Base-by-base conservation (phyloP, 495 filamentous ascomycete species). In the Durotheca rogersii region DNA sequence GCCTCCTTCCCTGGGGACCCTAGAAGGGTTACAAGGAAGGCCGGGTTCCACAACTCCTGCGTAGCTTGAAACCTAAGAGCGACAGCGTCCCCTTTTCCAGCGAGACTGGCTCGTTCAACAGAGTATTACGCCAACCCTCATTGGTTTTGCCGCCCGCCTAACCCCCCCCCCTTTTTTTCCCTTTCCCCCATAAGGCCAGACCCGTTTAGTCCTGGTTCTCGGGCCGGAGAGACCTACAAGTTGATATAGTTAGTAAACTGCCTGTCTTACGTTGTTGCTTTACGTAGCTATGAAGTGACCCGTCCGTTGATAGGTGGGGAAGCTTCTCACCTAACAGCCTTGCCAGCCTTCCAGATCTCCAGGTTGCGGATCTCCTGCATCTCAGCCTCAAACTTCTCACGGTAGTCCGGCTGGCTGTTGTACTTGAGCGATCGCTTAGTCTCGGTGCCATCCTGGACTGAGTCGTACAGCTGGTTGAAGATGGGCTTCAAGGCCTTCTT, bases 311-410 rank as follows among this genome's bases (percentile, higher is more conserved):
- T n/a, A 6, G 21, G n/a, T 16, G 1, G 10, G 7, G 38, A 41
- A 10, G 29, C 39, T 42, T 72, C 77, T 68, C 73, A 85, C 74
- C 89, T 84, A 53, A 98, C 93, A 58, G 94, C 88, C 86, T 96
- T 97, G 68, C 93, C 93, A 49, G 94, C 93, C 60, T 87, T 83
- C 93, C 93, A 98, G 81, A 98, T 97, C 82, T 98, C 93, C 70
- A 97, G 75, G 62, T 89, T 81, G 60, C 89, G 83, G 76, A 98
- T 96, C 76, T 96, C 91, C 74, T 93, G 74, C 81, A 98, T 83
- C 84, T 98, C 93, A 67, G 85, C 77, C 83, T 96, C 89, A 69
- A 88, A 97, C 76, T 88, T 89, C 83, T 96, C 78, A 54, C 93
- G 83, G 81, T 97, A 97, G 73, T 98, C 88, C 56, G 83, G 78